phyloP scores from a whole-genome alignment of 148 eudicot genomes.

The Suaeda aralocaspica region DNA sequence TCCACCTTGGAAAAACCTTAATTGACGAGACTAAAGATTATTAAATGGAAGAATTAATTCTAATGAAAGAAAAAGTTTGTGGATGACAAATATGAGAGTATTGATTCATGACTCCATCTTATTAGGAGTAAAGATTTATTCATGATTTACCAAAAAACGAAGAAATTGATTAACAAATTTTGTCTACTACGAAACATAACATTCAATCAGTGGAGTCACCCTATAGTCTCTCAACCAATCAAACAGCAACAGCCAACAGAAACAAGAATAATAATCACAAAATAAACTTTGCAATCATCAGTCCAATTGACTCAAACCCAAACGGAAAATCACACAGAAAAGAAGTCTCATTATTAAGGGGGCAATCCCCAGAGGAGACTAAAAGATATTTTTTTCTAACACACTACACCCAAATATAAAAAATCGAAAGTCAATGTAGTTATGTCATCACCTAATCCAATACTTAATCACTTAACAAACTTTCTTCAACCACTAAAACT shows the following conservation, averaged over 20 bases:
- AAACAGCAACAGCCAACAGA: background rate
- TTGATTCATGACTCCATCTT: no score
- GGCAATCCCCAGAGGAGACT: background rate
- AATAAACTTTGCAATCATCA: no score
- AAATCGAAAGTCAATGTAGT: background rate
- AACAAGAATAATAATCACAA: background rate
- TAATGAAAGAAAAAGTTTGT: no score
- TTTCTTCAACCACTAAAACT: background rate
- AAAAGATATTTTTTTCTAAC: background rate
- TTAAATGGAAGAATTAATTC: no score
- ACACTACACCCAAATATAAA: background rate
- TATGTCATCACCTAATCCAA: background rate
- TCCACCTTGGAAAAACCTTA: background rate
- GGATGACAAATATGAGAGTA: no score
- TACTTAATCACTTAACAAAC: background rate
- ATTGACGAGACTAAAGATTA: no score
- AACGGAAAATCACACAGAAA: no score
- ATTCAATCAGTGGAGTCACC: background rate
- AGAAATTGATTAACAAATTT: background rate
- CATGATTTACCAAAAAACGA: background rate
- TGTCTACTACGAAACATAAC: background rate
- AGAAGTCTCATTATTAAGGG: background rate
- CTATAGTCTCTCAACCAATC: background rate
- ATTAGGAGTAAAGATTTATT: no score
- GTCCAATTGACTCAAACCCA: background rate